Conservation (phyloP, 768 basidiomycete species). For the Leccinum barrowsii region DNA sequence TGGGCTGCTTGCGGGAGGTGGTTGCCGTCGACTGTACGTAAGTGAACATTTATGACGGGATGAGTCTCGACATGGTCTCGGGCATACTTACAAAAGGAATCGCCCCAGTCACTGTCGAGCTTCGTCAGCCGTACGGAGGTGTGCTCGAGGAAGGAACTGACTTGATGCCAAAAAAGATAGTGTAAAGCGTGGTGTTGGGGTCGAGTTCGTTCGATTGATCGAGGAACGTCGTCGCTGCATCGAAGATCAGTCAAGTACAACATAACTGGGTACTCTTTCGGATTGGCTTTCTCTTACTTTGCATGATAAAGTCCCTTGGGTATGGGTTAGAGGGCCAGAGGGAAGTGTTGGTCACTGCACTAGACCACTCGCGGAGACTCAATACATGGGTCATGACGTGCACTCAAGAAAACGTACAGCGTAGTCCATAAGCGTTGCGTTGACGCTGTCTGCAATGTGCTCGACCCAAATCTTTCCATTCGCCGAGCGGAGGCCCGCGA, state of each 20-base stretch:
- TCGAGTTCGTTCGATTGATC: constrained; percentile 42
- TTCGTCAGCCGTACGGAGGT: constrained; percentile 1
- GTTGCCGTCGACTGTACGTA: constrained; percentile 39
- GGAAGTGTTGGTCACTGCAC: constrained; percentile 44
- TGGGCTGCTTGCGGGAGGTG: constrained; percentile 44
- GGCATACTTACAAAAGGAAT: constrained; percentile 36
- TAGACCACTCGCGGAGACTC: constrained; percentile 26
- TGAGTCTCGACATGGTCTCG: neutral
- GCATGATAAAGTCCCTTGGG: constrained; percentile 45
- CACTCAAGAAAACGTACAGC: constrained; percentile 35
- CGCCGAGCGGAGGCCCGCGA: constrained; percentile 48
- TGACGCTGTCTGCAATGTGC: constrained; percentile 37
- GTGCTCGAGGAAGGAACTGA: constrained; percentile 19
- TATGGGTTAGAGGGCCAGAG: constrained; percentile 51
- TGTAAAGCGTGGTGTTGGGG: constrained; percentile 47
- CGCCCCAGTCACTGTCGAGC: constrained; percentile 38
- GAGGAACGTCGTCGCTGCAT: constrained; percentile 42
- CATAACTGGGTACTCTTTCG: neutral
- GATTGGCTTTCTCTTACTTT: constrained; percentile 31
- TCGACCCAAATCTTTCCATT: constrained; percentile 53
- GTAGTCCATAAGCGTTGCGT: constrained; percentile 46
- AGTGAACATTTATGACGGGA: neutral
- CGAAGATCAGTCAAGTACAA: neutral
- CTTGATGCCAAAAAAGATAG: constrained; percentile 56
- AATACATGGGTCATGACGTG: neutral